Percentiles rank a stretch among this genome's conserved stretches.
Evolutionary conservation across 2,329 filamentous ascomycete species (phyloP).

Genomic region (Aspergillus proliferans): DNA sequence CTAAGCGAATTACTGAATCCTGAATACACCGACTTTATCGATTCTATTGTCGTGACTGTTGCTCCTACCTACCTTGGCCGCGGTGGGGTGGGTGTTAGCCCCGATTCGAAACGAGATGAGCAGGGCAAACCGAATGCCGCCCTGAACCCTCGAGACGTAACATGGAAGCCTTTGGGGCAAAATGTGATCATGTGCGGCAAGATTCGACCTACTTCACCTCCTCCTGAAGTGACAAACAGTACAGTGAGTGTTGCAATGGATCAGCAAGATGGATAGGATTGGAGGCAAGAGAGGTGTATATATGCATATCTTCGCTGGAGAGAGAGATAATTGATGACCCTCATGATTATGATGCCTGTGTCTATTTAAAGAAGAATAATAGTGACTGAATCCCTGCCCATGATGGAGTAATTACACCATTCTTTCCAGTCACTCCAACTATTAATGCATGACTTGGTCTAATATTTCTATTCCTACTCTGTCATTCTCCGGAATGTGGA

Average conservation of each 20-base stretch:
- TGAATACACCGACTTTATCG: slow-evolving; percentile 56
- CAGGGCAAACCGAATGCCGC: slow-evolving; percentile 53
- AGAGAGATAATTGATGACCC: not conserved
- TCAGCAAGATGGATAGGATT: not conserved
- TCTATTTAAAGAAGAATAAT: not conserved
- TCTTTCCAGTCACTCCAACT: too few relatives aligned
- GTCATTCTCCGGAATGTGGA: not conserved
- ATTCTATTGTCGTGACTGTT: slow-evolving; percentile 79
- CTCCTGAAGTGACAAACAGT: not conserved
- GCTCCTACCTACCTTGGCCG: slow-evolving; percentile 85
- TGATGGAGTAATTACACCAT: not conserved
- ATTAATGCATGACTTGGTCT: too few relatives aligned
- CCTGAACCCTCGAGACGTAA: slow-evolving; percentile 59
- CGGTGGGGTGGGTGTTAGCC: slow-evolving; percentile 73
- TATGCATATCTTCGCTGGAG: not conserved
- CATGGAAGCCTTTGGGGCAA: slow-evolving; percentile 72
- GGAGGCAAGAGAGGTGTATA: not conserved
- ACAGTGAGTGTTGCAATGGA: slow-evolving; percentile 1
- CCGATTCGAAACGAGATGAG: slow-evolving; percentile 50
- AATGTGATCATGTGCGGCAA: slow-evolving; percentile 77
- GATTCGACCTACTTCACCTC: slow-evolving; percentile 28
- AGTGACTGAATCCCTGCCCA: not conserved
- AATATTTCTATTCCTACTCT: too few relatives aligned
- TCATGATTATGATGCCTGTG: not conserved
- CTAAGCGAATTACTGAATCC: slow-evolving; percentile 73